Base-by-base conservation (phyloP, 2,329 filamentous ascomycete genomes). In the Orbilia javanica region DNA sequence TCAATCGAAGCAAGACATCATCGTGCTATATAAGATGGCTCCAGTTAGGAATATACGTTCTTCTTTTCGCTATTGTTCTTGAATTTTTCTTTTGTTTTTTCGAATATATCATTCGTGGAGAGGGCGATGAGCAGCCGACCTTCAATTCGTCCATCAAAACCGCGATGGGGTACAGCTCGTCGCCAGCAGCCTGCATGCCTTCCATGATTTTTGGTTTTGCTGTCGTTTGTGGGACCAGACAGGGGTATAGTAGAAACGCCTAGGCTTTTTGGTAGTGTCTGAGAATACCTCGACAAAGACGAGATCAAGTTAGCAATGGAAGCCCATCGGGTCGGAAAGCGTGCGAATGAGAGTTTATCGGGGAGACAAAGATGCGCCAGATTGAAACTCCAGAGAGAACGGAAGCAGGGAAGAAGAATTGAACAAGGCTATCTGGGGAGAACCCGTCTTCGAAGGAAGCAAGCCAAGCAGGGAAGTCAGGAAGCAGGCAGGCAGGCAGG, bases 111-210 rank as follows among this genome's bases (percentile, higher is more conserved):
- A n/a, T 55, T 55, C 15, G 52, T 39, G 10, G 31, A 39, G 52
- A 25, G 48, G 25, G 34, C 20, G 55, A 48, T 68, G 81, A 80
- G 81, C 80, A 81, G 83, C 85, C 83, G 89, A 97, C 94, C 93
- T 97, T 99, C 84, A 99, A 89, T 90, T 99, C 96, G 86, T 99
- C 96, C 86, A 99, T 99, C 86, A 99, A 91, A 82, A 99, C 96
- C 84, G 96, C 96, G 88, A 99, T 99, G 85, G 96, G 96, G 86
- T 98, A 99, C 84, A 99, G 94, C 91, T 98, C 96, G 87, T 99
- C 96, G 86, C 92, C 96, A 88, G 95, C 90, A 86, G 80, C 79
- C 67, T 79, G 77, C 62, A 80, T 79, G 80, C 55, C 55, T 60
- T 82, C 81, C 81, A 82, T 82, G 72, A 48, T 80, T 60, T 75